Base-by-base conservation (phyloP, 768 basidiomycete species). In the Pulveroboletus frians region DNA sequence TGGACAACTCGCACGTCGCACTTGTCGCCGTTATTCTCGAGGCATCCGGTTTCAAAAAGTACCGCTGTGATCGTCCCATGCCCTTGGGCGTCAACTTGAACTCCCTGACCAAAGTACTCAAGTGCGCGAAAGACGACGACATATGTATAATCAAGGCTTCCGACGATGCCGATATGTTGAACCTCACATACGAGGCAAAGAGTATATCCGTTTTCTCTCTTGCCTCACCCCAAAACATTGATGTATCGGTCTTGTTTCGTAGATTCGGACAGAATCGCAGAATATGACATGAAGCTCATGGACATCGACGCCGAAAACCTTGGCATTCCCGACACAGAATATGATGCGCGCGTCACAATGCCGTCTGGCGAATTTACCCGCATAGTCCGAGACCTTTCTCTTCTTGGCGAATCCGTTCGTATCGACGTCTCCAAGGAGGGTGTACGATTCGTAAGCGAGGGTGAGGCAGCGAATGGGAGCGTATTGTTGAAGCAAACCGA, bases 261-360 rank as follows among this genome's bases (percentile, higher is more conserved):
- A 96, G 94, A 84, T 69, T 80, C 85, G 4, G 95, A 96, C 68
- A 84, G 96, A 54, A 85, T 98, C 46, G 92, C 93, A 21, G 92
- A 97, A 66, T 99, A 99, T 71, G 93, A 96, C 59, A 91, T 99
- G 87, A 98, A 98, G 69, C 82, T 98, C 46, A 97, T 99, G 95
- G 95, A 98, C 62, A 99, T 99, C 63, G 95, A 99, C 68, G 76
- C 90, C 20, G 96, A 99, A 70, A 84, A 82, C 39, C 85, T 98
- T 44, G 86, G 87, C 41, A 98, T 98, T 62, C 96, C 96, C 14
- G 94, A 97, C 55, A 99, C 96, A 3, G 88, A 94, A 43, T 99
- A 98, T 69, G 95, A 98, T 60, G 91, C 92, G 3, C 85, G 87
- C 48, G 84, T 98, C 41, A 84, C 84, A 17, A 84, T 99, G 81